These are phyloP conservation scores for Colletotrichum sp. DNA, from an alignment of 2,329 filamentous ascomycete species.

Conservation along the genomic window DNA sequence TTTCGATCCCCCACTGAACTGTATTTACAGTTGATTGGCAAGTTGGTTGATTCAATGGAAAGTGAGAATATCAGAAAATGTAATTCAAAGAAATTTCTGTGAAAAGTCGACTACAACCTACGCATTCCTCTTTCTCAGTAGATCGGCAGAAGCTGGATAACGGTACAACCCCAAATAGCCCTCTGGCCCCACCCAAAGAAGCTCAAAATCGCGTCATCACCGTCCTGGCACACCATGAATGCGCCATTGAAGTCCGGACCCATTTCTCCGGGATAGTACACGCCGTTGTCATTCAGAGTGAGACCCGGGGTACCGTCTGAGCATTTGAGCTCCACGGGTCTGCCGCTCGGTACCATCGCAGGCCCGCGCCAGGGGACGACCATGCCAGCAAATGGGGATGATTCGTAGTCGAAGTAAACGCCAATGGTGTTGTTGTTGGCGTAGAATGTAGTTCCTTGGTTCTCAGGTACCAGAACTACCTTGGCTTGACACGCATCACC, in stretches of 20 bases:
- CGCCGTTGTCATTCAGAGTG: neutral
- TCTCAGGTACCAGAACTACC: neutral
- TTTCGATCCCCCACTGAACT: neutral
- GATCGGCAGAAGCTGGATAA: neutral
- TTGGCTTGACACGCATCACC: neutral
- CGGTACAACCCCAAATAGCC: neutral
- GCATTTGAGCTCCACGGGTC: neutral
- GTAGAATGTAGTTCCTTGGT: neutral
- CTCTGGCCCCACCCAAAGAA: neutral
- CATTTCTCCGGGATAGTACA: neutral
- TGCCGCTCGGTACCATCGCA: neutral
- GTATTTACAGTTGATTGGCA: rapidly evolving
- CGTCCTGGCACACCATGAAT: neutral
- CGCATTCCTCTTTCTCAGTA: neutral
- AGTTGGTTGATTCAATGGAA: rapidly evolving
- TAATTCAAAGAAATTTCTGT: neutral
- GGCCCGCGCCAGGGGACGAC: neutral
- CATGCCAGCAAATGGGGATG: neutral
- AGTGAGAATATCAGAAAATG: neutral
- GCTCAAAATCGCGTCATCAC: neutral
- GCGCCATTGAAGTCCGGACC: neutral
- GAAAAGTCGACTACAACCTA: neutral
- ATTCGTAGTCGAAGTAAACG: neutral
- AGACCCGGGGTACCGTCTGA: neutral
- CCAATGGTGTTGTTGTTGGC: neutral